These are phyloP conservation scores for Boletus huronensis DNA, from an alignment of 768 basidiomycete genomes.

Conservation along the genomic window DNA sequence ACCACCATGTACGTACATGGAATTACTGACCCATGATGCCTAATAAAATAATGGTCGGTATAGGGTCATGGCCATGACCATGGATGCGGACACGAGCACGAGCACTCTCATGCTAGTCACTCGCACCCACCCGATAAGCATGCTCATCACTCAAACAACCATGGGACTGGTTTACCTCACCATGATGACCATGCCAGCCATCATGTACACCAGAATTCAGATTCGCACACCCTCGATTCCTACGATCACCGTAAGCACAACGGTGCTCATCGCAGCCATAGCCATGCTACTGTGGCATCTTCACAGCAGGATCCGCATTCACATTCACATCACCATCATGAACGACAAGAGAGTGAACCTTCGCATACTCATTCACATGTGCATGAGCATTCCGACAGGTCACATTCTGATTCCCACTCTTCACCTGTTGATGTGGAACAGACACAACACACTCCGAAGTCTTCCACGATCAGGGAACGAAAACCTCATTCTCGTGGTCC, in stretches of 20 bases:
- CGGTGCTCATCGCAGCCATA: constrained; percentile 14
- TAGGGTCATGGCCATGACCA: constrained; percentile 22
- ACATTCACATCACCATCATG: constrained; percentile 21
- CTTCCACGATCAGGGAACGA: constrained; percentile 25
- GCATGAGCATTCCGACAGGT: constrained; percentile 28
- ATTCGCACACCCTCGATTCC: constrained; percentile 12
- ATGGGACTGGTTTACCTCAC: constrained; percentile 14
- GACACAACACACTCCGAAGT: constrained; percentile 2
- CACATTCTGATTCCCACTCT: constrained; percentile 15
- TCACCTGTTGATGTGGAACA: constrained; percentile 8
- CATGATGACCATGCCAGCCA: constrained; percentile 17
- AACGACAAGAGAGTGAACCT: constrained; percentile 24
- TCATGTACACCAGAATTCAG: constrained; percentile 18
- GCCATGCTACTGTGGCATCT: constrained; percentile 11
- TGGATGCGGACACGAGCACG: constrained; percentile 11
- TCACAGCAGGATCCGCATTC: constrained; percentile 26
- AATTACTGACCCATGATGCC: neutral
- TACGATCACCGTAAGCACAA: constrained; percentile 8
- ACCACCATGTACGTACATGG: constrained; percentile 52
- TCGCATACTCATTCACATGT: constrained; percentile 25
- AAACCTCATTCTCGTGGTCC: constrained; percentile 40
- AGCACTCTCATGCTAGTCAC: constrained; percentile 36
- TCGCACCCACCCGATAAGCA: constrained; percentile 33
- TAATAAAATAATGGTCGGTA: neutral
- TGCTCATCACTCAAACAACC: constrained; percentile 20